Evolutionary conservation across 345 rosid species (phyloP), one percentile per base, ranked within the genome.

Genomic region (Lepidium africanum): DNA sequence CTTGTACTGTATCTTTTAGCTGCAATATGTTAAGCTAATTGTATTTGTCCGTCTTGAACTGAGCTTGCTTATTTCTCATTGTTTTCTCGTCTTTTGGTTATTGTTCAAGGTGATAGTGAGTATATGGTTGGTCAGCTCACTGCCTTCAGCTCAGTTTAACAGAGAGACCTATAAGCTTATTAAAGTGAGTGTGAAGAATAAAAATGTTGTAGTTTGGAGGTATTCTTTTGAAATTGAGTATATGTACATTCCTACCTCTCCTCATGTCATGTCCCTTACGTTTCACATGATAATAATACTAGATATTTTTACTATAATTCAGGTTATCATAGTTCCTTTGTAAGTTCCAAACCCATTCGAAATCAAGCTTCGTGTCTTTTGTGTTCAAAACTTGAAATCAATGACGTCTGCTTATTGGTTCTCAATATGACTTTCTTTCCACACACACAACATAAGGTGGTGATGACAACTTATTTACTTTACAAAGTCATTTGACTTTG

Each of bases 111-210:
- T 82, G 99, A 94, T 72, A 91, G 96, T 81, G 97, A 94, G 79
- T 94, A 94, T 78, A 94, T 94, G 99, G 95, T 92, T 17, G 96
- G 99, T 56, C 97, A 91, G 84, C 90, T 94, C 69, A 86, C 95
- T 65, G 88, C 97, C 50, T 94, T 86, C 51, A 97, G 99, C 52
- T 94, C n/a, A n/a, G n/a, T n/a, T n/a, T n/a, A n/a, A n/a, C n/a
- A n/a, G n/a, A n/a, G n/a, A n/a, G n/a, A n/a, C n/a, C n/a, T n/a
- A n/a, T n/a, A n/a, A n/a, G n/a, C n/a, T n/a, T n/a, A n/a, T n/a
- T n/a, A n/a, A n/a, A n/a, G n/a, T n/a, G n/a, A n/a, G n/a, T n/a
- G n/a, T n/a, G n/a, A n/a, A n/a, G n/a, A n/a, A n/a, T n/a, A n/a
- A n/a, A n/a, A n/a, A n/a, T n/a, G n/a, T n/a, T n/a, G n/a, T n/a